phyloP scores from a whole-genome alignment of 1,284 basidiomycete genomes.

The Lignosus rhinocerotis region DNA sequence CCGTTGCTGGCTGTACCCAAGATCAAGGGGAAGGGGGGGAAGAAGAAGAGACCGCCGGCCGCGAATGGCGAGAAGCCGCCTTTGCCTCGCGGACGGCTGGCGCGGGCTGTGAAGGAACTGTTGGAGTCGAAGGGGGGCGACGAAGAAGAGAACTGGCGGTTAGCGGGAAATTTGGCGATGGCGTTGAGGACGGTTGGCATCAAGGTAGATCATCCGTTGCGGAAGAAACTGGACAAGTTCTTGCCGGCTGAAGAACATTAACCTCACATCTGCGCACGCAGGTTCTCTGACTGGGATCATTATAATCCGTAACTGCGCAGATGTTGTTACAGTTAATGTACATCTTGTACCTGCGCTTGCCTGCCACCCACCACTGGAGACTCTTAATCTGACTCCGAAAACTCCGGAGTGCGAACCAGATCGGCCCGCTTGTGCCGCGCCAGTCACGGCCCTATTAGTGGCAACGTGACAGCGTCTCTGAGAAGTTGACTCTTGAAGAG shows the following conservation, averaged over 20 bases:
- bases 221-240: conserved; percentile 65
- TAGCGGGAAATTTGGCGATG: conserved; percentile 52
- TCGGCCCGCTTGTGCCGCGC: too few species aligned
- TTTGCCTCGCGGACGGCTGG: conserved; percentile 63
- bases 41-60: conserved; percentile 42
- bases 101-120: conserved; percentile 63
- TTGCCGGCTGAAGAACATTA: conserved; percentile 19
- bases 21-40: conserved; percentile 45
- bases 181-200: conserved; percentile 56
- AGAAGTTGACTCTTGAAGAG: too few species aligned
- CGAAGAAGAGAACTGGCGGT: conserved; percentile 44
- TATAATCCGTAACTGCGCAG: neutral
- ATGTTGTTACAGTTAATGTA: neutral
- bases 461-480: neutral
- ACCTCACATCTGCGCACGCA: neutral
- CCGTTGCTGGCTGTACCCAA: conserved; percentile 67
- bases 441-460: too few species aligned
- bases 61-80: conserved; percentile 33
- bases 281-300: neutral
- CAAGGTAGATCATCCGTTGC: conserved; percentile 59
- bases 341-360: neutral
- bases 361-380: neutral
- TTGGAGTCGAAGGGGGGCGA: conserved; percentile 53
- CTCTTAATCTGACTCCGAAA: neutral
- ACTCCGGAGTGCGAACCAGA: neutral